Evolutionary conservation across 371 early-diverging fungal genomes (phyloP).

Genomic region (Mucor ambiguus): DNA sequence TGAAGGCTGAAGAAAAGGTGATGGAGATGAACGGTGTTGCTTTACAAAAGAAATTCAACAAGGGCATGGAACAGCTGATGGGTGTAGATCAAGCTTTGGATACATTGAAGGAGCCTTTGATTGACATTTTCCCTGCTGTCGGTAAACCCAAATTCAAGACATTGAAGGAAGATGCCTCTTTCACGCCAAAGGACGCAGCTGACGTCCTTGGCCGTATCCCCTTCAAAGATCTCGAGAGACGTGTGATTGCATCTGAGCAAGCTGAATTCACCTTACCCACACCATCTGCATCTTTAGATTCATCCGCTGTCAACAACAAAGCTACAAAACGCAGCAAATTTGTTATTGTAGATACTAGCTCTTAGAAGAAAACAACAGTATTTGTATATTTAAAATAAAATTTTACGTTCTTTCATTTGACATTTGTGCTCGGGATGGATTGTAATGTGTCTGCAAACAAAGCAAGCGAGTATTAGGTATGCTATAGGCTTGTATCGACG

Average conservation of each 20-base stretch:
- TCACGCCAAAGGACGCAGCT: slow-evolving; percentile 82
- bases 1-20: slow-evolving; percentile 80
- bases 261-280: slow-evolving; percentile 38
- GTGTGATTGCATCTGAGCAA: slow-evolving; percentile 43
- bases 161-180: slow-evolving; percentile 75
- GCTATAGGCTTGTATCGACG: no score
- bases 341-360: slow-evolving; percentile 49
- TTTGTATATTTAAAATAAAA: slow-evolving; percentile 4
- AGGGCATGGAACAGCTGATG: slow-evolving; percentile 87
- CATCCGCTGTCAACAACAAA: slow-evolving; percentile 7
- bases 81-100: slow-evolving; percentile 52
- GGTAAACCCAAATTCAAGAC: slow-evolving; percentile 79
- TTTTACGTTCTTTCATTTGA: neutral
- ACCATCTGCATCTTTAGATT: slow-evolving; percentile 8
- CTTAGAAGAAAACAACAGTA: slow-evolving; percentile 31
- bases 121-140: slow-evolving; percentile 64
- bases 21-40: slow-evolving; percentile 58
- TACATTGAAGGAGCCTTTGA: slow-evolving; percentile 60
- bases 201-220: slow-evolving; percentile 74
- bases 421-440: neutral
- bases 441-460: no score
- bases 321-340: slow-evolving; percentile 29
- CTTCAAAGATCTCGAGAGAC: slow-evolving; percentile 65
- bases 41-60: slow-evolving; percentile 64
- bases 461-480: no score